Base-by-base conservation (phyloP, 75 land plant species). In the Pinus albicaulis region DNA sequence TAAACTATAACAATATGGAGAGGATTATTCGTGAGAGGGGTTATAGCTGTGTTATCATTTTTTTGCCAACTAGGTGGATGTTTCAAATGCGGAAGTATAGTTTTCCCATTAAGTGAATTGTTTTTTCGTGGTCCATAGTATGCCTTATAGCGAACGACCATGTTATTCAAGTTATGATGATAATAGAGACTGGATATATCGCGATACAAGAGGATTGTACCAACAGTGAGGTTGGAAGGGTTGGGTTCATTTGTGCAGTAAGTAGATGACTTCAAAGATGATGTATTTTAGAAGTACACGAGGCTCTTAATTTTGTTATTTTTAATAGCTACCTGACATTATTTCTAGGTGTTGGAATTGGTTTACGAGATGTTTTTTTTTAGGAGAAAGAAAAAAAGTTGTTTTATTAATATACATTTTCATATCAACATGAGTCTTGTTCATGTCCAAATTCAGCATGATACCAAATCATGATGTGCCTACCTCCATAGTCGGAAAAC, bases 41-140 rank as follows among this genome's bases (percentile, higher is more conserved):
- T 62, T 93, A 83, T 72, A 73, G 81, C 6, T 86, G 80, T 34
- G 93, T 88, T 55, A 84, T 96, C 5, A 95, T 95, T 16, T 96
- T 96, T 82, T 93, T 96, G 59, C 94, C 97, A 0, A 96, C 99
- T 2, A 97, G 99, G 36, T 96, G 99, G 97, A 89, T 89, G 59
- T 87, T 92, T 82, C 95, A 90, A 71, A 76, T 88, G 17, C 91
- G 85, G 76, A 77, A 81, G 38, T 81, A 90, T 28, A 85, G 84
- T n/a, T 96, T 96, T 70, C 71, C 95, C 13, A 90, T 96, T 71
- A 91, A 79, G 84, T 80, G 23, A 96, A 92, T 81, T 95, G 93
- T 55, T 76, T 82, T 6, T 80, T 87, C 48, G 99, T 93, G 64
- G 94, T 96, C 24, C 99, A 96, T 89, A 83, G 93, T 59, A 97